These are phyloP conservation scores for Trichophyton schoenleinii DNA, from an alignment of 2,329 filamentous ascomycete genomes.

Conservation along the genomic window DNA sequence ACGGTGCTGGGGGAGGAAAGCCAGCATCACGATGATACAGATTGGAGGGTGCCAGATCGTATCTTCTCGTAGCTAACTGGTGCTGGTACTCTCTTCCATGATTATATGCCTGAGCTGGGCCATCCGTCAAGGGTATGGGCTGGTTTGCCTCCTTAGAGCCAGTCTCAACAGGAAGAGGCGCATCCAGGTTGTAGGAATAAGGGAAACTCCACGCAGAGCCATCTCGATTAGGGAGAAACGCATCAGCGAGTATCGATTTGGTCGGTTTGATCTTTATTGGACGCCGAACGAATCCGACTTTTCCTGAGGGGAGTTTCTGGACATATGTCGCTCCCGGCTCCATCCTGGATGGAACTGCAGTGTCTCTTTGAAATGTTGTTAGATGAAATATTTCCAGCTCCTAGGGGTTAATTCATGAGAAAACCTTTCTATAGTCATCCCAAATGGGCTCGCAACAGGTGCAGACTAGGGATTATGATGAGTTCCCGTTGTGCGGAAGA, in stretches of 20 bases:
- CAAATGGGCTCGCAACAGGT: neutral
- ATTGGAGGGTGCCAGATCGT: neutral
- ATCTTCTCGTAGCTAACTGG: neutral
- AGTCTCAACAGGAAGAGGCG: neutral
- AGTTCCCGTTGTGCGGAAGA: neutral
- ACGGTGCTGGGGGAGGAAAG: neutral
- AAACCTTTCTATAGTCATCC: neutral
- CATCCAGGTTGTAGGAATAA: neutral
- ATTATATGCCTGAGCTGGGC: neutral
- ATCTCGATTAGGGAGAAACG: slow-evolving; percentile 1
- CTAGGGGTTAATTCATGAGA: neutral
- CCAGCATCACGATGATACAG: neutral
- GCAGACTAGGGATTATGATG: neutral
- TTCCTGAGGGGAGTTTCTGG: slow-evolving; percentile 11
- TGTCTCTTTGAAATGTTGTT: neutral
- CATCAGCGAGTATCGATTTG: slow-evolving; percentile 4
- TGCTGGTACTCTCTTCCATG: neutral
- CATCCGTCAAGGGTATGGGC: neutral
- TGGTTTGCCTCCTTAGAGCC: neutral
- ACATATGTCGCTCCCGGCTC: slow-evolving; percentile 11
- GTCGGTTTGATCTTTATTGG: slow-evolving; percentile 8
- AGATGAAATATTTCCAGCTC: neutral
- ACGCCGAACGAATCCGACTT: slow-evolving; percentile 12
- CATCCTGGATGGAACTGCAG: neutral
- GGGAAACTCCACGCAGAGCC: neutral